Conservation (phyloP, 2,329 filamentous ascomycete species). For the Zymoseptoria ardabiliae region DNA sequence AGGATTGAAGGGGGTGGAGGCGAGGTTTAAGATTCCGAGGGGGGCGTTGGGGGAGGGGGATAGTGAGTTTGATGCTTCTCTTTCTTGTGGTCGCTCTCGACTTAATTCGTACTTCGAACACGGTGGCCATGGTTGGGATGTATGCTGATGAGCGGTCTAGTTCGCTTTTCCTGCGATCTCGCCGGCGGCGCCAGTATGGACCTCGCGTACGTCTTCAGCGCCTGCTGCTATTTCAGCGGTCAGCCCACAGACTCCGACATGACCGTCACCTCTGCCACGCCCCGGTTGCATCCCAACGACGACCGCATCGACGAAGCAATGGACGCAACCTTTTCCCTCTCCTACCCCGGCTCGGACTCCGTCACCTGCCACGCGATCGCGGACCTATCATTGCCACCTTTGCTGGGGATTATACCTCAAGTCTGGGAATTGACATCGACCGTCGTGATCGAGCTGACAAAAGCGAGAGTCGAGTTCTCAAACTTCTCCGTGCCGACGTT, state of each 20-base stretch:
- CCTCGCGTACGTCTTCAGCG: constrained; percentile 22
- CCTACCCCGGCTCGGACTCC: constrained; percentile 14
- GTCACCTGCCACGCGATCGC: constrained; percentile 3
- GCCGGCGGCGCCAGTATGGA: constrained; percentile 36
- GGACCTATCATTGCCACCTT: constrained; percentile 2
- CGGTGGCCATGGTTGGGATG: background rate
- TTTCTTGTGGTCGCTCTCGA: background rate
- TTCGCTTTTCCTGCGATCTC: constrained; percentile 25
- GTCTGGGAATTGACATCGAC: background rate
- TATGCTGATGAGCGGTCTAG: background rate
- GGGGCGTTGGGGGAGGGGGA: constrained; percentile 25
- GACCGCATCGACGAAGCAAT: constrained; percentile 23
- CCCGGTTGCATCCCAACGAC: constrained; percentile 1
- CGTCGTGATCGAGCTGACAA: constrained; percentile 6
- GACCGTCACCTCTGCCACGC: constrained; percentile 2
- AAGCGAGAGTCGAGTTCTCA: constrained; percentile 6
- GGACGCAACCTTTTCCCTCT: constrained; percentile 30
- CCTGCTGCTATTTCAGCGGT: constrained; percentile 2
- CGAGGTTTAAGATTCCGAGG: constrained; percentile 1
- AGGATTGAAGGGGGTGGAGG: background rate
- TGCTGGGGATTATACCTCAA: constrained; percentile 8
- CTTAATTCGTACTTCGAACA: too few relatives aligned
- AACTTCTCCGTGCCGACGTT: constrained; percentile 7
- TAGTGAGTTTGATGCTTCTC: constrained; percentile 30
- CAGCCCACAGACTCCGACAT: background rate